phyloP scores from a whole-genome alignment of 192 early-diverging fungal genomes.

The Coemansia biformis region DNA sequence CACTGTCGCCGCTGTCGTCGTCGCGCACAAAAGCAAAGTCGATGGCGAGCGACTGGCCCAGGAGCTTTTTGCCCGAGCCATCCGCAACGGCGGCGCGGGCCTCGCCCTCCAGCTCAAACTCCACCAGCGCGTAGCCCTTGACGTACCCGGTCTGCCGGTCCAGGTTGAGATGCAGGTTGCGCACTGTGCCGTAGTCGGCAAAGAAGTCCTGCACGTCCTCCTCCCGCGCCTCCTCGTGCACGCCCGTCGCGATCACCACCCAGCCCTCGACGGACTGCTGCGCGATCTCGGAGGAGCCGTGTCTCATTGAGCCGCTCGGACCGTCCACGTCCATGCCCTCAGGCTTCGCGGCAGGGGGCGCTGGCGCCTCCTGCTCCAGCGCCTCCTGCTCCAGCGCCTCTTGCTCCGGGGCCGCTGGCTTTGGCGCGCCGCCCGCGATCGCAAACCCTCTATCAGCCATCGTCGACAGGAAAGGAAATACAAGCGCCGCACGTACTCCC shows the following conservation, averaged over 20 bases:
- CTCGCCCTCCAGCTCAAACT: constrained; percentile 75
- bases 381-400: not conserved
- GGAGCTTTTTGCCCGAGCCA: constrained; percentile 65
- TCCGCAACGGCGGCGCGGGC: constrained; percentile 73
- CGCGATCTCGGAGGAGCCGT: constrained; percentile 6
- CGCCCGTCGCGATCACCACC: constrained; percentile 87
- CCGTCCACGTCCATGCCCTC: too few relatives aligned
- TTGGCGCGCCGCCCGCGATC: not conserved
- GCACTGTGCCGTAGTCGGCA: constrained; percentile 84
- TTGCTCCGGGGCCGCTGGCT: too few relatives aligned
- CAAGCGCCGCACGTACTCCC: not conserved
- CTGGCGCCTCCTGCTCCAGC: not conserved
- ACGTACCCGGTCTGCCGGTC: constrained; percentile 93
- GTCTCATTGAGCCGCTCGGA: too few relatives aligned
- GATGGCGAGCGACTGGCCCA: constrained; percentile 68
- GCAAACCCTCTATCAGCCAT: constrained; percentile 5
- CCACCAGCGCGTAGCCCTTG: constrained; percentile 93
- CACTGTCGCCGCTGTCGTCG: not conserved
- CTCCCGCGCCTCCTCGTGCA: constrained; percentile 93
- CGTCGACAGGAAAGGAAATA: too few relatives aligned
- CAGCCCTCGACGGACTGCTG: constrained; percentile 80
- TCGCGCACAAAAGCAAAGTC: constrained; percentile 95
- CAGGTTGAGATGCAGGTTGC: constrained; percentile 86
- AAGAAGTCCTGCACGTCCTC: constrained; percentile 85
- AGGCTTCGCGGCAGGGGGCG: too few relatives aligned